Evolutionary conservation across 495 filamentous ascomycete genomes (phyloP).

Genomic region (Parathielavia appendiculata): DNA sequence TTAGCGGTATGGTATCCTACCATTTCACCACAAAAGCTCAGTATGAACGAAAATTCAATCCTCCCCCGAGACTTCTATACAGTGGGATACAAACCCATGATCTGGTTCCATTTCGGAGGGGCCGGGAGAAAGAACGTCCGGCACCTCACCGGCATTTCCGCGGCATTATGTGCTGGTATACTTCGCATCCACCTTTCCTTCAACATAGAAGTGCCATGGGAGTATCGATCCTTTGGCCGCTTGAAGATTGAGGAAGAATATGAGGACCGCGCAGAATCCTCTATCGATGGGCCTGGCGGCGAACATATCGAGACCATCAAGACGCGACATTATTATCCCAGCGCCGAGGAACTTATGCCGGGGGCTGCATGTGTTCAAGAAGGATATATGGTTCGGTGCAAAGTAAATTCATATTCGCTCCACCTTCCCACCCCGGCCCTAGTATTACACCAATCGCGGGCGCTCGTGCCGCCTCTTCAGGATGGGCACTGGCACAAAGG

Average conservation of each 20-base stretch:
- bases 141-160: neutral
- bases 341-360: neutral
- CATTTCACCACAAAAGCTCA: neutral
- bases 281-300: constrained; percentile 1
- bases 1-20: constrained; percentile 1
- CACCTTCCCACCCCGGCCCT: too few species aligned
- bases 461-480: neutral
- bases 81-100: neutral
- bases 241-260: neutral
- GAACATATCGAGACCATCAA: neutral
- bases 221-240: neutral
- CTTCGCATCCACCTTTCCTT: neutral
- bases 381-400: neutral
- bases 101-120: constrained; percentile 3
- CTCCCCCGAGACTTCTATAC: neutral
- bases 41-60: neutral
- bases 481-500: neutral
- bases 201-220: neutral
- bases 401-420: neutral
- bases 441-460: neutral
- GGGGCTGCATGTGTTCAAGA: neutral
- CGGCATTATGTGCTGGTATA: neutral
- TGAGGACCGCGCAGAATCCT: neutral
- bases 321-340: neutral
- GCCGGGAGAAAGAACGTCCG: neutral